A percentile compares a stretch with the other conserved stretches of the same genome.
These are phyloP conservation scores for Sicyos edulis DNA, from an alignment of 306 rosid genomes.

Conservation along the genomic window DNA sequence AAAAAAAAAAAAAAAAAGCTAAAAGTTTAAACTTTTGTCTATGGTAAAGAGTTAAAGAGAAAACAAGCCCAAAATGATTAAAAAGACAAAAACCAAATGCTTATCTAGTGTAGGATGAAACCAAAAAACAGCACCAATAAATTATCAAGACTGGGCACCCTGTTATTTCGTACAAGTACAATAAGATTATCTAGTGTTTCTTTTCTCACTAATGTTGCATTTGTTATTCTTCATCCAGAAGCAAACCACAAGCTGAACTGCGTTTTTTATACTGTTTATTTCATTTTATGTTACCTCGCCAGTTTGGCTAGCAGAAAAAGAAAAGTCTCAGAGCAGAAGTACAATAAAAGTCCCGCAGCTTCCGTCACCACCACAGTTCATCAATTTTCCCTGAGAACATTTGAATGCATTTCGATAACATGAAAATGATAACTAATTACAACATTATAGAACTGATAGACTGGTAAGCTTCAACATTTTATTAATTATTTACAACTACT, in stretches of 20 bases:
- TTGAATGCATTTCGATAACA: constrained; percentile 4
- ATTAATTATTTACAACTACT: too few species aligned
- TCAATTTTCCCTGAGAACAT: constrained; percentile 65
- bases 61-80: too few species aligned
- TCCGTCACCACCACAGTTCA: constrained; percentile 93
- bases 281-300: background rate
- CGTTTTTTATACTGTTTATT: background rate
- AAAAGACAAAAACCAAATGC: too few species aligned
- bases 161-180: constrained; percentile 4
- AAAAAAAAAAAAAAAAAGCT: too few species aligned
- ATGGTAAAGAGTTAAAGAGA: too few species aligned
- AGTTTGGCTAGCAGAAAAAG: background rate
- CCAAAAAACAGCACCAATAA: background rate
- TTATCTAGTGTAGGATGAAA: background rate
- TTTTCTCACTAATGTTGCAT: constrained; percentile 1
- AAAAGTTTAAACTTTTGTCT: too few species aligned
- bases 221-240: background rate
- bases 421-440: background rate
- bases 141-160: constrained; percentile 3
- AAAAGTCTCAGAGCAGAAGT: background rate
- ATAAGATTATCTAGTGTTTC: background rate
- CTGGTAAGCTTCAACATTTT: too few species aligned
- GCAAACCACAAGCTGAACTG: background rate
- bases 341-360: constrained; percentile 90
- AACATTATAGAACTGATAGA: too few species aligned